These are phyloP conservation scores for Lactarius tabidus DNA, from an alignment of 768 basidiomycete genomes.

Conservation along the genomic window DNA sequence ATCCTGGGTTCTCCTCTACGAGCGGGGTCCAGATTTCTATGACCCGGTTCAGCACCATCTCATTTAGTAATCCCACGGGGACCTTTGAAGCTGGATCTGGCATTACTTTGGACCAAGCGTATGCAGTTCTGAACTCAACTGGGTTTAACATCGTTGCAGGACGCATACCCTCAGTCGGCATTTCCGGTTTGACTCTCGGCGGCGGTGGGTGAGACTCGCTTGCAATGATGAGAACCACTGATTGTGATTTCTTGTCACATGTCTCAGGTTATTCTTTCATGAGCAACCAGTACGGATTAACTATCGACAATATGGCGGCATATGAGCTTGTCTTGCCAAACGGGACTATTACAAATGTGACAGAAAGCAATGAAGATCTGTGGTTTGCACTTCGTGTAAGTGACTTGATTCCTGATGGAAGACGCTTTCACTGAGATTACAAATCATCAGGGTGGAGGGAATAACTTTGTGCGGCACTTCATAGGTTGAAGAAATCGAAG, in stretches of 20 bases:
- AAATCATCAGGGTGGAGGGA: constrained; percentile 11
- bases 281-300: background rate
- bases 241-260: background rate
- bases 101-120: constrained; percentile 30
- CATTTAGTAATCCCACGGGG: background rate
- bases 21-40: constrained; percentile 29
- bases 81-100: constrained; percentile 28
- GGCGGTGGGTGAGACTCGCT: background rate
- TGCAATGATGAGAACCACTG: background rate
- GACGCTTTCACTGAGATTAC: background rate
- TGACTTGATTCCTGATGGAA: background rate
- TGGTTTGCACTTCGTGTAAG: constrained; percentile 15
- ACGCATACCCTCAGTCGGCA: constrained; percentile 26
- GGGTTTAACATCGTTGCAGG: constrained; percentile 28
- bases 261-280: background rate
- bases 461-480: constrained; percentile 16
- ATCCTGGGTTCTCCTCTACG: constrained; percentile 30
- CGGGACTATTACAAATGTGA: constrained; percentile 26
- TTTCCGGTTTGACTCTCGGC: constrained; percentile 23
- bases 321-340: constrained; percentile 32
- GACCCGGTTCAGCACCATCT: constrained; percentile 23
- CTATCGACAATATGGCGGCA: constrained; percentile 31
- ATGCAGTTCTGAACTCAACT: constrained; percentile 15
- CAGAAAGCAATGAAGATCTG: background rate
- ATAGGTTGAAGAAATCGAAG: background rate